These are phyloP conservation scores for Tetrahymena borealis DNA, from an alignment of 73 alveolate species.

Conservation along the genomic window DNA sequence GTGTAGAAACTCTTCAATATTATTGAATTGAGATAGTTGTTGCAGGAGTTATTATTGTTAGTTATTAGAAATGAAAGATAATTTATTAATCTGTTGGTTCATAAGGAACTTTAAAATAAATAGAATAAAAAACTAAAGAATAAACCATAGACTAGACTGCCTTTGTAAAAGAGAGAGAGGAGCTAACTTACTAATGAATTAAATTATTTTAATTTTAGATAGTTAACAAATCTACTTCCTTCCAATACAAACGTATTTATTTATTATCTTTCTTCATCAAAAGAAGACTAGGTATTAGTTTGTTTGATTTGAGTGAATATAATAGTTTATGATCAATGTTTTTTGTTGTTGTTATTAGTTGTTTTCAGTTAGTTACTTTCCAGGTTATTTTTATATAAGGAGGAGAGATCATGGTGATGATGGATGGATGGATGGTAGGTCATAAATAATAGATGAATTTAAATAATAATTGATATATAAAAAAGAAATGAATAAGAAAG, in stretches of 20 bases:
- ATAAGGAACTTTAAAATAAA: not conserved
- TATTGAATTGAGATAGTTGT: not conserved
- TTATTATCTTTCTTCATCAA: not conserved
- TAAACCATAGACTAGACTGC: not conserved
- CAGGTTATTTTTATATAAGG: not conserved
- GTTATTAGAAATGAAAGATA: too few relatives aligned
- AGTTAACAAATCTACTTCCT: too few relatives aligned
- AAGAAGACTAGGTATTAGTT: not conserved
- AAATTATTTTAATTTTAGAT: too few relatives aligned
- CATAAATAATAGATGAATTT: not conserved
- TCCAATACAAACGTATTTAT: not conserved
- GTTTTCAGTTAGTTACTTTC: not conserved
- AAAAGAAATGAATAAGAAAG: not conserved
- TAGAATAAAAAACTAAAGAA: not conserved
- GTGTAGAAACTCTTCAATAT: not conserved
- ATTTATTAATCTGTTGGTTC: not conserved
- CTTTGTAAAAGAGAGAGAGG: not conserved
- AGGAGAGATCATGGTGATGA: not conserved
- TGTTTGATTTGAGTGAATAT: too few relatives aligned
- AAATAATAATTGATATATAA: not conserved
- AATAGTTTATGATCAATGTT: too few relatives aligned
- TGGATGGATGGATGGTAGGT: not conserved
- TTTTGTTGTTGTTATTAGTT: too few relatives aligned
- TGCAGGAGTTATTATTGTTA: not conserved
- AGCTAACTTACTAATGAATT: too few relatives aligned